Percentiles rank a stretch among this genome's conserved stretches.
Evolutionary conservation across 164 flowering plant species (phyloP).

Genomic region (Kingdonia uniflora): DNA sequence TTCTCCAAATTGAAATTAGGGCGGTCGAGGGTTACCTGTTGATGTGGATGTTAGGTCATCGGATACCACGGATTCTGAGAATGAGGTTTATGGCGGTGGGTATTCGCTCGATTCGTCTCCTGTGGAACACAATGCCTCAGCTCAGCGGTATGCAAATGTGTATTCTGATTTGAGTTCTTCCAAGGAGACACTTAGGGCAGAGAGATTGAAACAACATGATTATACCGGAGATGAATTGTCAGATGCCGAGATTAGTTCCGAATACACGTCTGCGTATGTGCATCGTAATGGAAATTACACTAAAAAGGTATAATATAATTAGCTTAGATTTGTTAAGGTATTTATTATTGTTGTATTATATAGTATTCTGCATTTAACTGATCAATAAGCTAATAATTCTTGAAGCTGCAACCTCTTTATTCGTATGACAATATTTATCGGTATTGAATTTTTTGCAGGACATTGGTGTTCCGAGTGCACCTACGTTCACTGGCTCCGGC

Average conservation of each 20-base stretch:
- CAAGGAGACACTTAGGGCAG: constrained; percentile 12
- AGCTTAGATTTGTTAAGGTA: too few relatives aligned
- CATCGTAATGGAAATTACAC: too few relatives aligned
- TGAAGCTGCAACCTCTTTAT: not conserved
- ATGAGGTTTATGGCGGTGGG: constrained; percentile 45
- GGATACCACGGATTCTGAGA: constrained; percentile 56
- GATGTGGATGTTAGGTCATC: constrained; percentile 39
- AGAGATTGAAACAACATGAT: constrained; percentile 12
- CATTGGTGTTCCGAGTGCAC: constrained; percentile 51
- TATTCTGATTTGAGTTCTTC: constrained; percentile 30
- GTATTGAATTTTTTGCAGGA: constrained; percentile 23
- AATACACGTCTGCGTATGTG: constrained; percentile 37
- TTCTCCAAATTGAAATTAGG: too few relatives aligned
- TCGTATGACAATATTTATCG: not conserved
- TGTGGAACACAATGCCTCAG: constrained; percentile 24
- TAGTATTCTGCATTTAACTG: too few relatives aligned
- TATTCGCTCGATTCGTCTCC: constrained; percentile 53
- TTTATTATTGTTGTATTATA: too few relatives aligned
- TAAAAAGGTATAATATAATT: too few relatives aligned
- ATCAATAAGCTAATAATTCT: too few relatives aligned
- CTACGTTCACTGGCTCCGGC: constrained; percentile 42
- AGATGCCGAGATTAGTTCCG: constrained; percentile 74
- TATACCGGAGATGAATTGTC: constrained; percentile 59
- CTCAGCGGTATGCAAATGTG: constrained; percentile 18
- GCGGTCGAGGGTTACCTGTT: too few relatives aligned